These are phyloP conservation scores for Diaporthe nobilis DNA, from an alignment of 2,329 filamentous ascomycete genomes.

Conservation along the genomic window DNA sequence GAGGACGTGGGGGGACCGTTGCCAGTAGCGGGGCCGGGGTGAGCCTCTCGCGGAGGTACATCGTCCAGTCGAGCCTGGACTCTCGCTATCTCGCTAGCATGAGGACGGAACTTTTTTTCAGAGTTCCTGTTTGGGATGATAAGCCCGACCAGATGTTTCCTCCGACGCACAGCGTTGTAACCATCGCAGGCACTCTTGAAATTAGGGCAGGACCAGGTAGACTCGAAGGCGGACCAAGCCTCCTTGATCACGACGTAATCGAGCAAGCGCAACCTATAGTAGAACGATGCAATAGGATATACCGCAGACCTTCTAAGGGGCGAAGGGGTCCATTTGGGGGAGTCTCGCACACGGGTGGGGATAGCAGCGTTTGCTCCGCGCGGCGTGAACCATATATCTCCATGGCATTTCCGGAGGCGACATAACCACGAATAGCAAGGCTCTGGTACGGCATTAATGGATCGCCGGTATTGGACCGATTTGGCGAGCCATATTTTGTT, in stretches of 20 bases:
- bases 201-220: not conserved
- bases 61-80: slow-evolving; percentile 8
- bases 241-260: not conserved
- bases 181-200: not conserved
- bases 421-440: slow-evolving; percentile 14
- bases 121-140: not conserved
- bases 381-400: slow-evolving; percentile 24
- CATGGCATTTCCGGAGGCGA: slow-evolving; percentile 30
- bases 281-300: not conserved
- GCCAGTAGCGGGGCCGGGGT: slow-evolving; percentile 8
- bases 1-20: slow-evolving; percentile 24
- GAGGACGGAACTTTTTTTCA: slow-evolving; percentile 5
- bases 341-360: not conserved
- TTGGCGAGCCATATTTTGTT: slow-evolving; percentile 12
- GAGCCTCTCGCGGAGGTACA: not conserved
- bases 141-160: not conserved
- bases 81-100: not conserved
- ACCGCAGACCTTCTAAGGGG: not conserved
- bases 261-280: not conserved
- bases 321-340: too few species aligned
- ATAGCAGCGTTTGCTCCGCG: not conserved
- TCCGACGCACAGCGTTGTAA: not conserved
- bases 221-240: not conserved
- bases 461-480: slow-evolving; percentile 22
- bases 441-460: slow-evolving; percentile 25